A percentile compares a stretch with the other conserved stretches of the same genome.
Conservation (phyloP, 768 basidiomycete species). For the Leccinum broughii region DNA sequence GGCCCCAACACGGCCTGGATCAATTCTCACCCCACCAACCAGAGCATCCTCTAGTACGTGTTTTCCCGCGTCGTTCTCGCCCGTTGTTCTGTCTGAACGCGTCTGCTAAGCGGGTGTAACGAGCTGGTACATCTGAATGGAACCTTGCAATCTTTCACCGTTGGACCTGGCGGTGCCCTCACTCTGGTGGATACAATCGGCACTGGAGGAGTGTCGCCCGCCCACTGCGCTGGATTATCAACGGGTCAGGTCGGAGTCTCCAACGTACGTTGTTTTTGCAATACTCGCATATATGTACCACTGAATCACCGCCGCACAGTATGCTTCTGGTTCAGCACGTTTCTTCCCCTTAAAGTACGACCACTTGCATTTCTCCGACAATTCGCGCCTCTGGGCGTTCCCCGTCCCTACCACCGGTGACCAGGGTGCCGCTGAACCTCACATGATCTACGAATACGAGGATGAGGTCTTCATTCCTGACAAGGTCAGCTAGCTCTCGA, state of each 20-base stretch:
- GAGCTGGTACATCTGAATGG: slow-evolving; percentile 39
- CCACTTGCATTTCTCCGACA: slow-evolving; percentile 33
- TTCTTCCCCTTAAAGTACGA: slow-evolving; percentile 50
- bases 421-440: slow-evolving; percentile 53
- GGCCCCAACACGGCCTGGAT: slow-evolving; percentile 63
- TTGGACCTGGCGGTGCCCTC: slow-evolving; percentile 46
- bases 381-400: slow-evolving; percentile 52
- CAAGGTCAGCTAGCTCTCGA: slow-evolving; percentile 42
- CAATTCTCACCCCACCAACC: slow-evolving; percentile 52
- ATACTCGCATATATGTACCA: background rate
- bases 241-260: slow-evolving; percentile 59
- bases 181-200: slow-evolving; percentile 45
- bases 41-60: slow-evolving; percentile 61
- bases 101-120: slow-evolving; percentile 53
- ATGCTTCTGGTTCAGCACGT: slow-evolving; percentile 52
- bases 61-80: background rate
- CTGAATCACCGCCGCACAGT: slow-evolving; percentile 33
- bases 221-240: slow-evolving; percentile 50
- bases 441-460: slow-evolving; percentile 59
- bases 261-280: slow-evolving; percentile 43
- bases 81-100: background rate
- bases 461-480: slow-evolving; percentile 65
- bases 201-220: slow-evolving; percentile 53
- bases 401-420: slow-evolving; percentile 39
- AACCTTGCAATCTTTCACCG: slow-evolving; percentile 57